A percentile compares a stretch with the other conserved stretches of the same genome.
These are phyloP conservation scores for Trichoderma polysporum DNA, from an alignment of 2,329 filamentous ascomycete genomes.

Conservation along the genomic window DNA sequence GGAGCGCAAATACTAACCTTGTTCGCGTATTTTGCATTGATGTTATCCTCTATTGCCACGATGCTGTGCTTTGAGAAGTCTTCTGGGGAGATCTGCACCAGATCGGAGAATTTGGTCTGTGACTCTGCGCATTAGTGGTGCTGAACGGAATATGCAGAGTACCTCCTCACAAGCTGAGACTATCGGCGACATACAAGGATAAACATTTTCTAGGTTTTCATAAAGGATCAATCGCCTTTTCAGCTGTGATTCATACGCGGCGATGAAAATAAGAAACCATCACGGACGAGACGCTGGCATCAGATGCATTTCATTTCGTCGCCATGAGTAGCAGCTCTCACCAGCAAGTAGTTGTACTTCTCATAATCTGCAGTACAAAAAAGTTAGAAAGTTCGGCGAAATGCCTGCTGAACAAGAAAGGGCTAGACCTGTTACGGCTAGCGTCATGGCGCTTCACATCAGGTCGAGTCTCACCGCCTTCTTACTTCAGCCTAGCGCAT, in stretches of 20 bases:
- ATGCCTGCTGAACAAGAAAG: neutral
- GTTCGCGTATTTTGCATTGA: conserved; percentile 96
- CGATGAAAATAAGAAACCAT: neutral
- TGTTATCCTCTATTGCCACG: conserved; percentile 89
- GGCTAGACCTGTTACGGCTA: neutral
- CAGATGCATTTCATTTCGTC: neutral
- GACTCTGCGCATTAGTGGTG: conserved; percentile 19
- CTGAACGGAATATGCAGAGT: neutral
- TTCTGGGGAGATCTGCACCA: conserved; percentile 87
- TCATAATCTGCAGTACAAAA: neutral
- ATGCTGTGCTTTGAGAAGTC: conserved; percentile 83
- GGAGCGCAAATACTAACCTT: conserved; percentile 54
- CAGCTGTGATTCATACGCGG: neutral
- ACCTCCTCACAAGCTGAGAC: neutral
- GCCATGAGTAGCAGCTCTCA: neutral
- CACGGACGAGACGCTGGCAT: neutral
- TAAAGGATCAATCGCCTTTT: neutral
- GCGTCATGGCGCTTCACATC: neutral
- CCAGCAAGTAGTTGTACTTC: neutral
- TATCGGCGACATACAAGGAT: conserved; percentile 17
- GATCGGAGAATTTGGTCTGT: conserved; percentile 88
- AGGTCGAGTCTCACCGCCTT: conserved; percentile 9
- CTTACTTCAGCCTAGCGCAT: neutral
- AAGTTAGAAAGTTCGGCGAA: conserved; percentile 5
- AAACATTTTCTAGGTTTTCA: conserved; percentile 9